Conservation (phyloP, 2,329 filamentous ascomycete species). For the Aspergillus vadensis region DNA sequence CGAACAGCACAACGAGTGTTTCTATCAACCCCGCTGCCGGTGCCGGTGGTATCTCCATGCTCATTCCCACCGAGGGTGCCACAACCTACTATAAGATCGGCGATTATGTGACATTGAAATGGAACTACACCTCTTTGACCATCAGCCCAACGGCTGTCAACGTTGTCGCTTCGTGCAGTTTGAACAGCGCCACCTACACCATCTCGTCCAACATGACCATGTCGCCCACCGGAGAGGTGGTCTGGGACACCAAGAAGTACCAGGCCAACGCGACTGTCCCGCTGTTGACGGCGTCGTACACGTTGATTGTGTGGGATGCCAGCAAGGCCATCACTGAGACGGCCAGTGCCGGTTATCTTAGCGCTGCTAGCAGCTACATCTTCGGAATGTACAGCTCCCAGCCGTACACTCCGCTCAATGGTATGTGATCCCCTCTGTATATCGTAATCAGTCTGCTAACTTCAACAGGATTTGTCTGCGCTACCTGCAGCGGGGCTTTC, state of each 20-base stretch:
- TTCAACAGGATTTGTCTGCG: constrained; percentile 54
- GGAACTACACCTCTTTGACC: constrained; percentile 68
- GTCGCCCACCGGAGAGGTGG: constrained; percentile 52
- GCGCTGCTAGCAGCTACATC: constrained; percentile 52
- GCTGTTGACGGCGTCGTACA: constrained; percentile 63
- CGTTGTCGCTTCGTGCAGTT: constrained; percentile 62
- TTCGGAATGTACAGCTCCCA: constrained; percentile 67
- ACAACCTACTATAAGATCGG: constrained; percentile 66
- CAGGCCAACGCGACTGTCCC: constrained; percentile 52
- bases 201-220: constrained; percentile 62
- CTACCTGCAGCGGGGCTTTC: constrained; percentile 58
- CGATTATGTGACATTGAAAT: constrained; percentile 63
- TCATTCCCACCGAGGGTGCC: constrained; percentile 56
- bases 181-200: constrained; percentile 63
- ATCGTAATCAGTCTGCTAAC: constrained; percentile 19
- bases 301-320: constrained; percentile 64
- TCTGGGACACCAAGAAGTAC: constrained; percentile 64
- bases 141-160: constrained; percentile 62
- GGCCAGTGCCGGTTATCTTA: constrained; percentile 58
- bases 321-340: constrained; percentile 54
- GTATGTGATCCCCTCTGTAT: constrained; percentile 40
- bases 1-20: constrained; percentile 34
- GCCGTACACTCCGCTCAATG: constrained; percentile 51
- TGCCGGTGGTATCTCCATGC: constrained; percentile 63
- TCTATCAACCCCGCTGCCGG: constrained; percentile 57